Evolutionary conservation across 208 protist species (phyloP).

Genomic region (Trypanosoma melophagium): DNA sequence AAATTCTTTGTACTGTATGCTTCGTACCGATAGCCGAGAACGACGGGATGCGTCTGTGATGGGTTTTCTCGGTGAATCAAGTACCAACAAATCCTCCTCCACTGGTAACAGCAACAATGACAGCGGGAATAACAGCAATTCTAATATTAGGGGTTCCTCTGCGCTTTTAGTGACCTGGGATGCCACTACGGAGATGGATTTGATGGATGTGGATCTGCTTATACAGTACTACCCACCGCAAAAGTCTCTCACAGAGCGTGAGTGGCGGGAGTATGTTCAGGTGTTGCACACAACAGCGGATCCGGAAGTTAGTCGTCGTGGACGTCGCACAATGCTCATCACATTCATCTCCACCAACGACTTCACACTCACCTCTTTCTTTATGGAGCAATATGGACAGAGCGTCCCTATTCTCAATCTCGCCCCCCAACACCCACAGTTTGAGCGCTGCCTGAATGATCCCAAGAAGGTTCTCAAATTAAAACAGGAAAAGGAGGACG

Average conservation of each 20-base stretch:
- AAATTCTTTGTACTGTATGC: conserved; percentile 32
- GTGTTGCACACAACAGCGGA: conserved; percentile 74
- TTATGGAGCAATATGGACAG: conserved; percentile 69
- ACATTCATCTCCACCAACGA: conserved; percentile 56
- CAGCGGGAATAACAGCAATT: not conserved
- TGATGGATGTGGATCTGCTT: conserved; percentile 82
- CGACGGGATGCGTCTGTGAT: conserved; percentile 27
- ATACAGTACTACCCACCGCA: conserved; percentile 80
- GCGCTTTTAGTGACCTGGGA: conserved; percentile 59
- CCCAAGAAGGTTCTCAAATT: conserved; percentile 36
- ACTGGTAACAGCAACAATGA: not conserved
- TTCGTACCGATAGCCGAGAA: conserved; percentile 48
- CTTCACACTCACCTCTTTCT: conserved; percentile 67
- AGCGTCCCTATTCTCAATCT: conserved; percentile 72
- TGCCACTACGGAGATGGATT: conserved; percentile 58
- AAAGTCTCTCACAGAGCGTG: conserved; percentile 65
- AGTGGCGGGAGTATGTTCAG: conserved; percentile 73
- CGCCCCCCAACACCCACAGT: conserved; percentile 50
- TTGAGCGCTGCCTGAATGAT: conserved; percentile 30
- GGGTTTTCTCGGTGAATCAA: conserved; percentile 26
- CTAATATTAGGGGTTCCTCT: conserved; percentile 8
- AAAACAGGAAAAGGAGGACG: conserved; percentile 52
- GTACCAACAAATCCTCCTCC: not conserved
- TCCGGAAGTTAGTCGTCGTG: conserved; percentile 30
- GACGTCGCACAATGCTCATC: conserved; percentile 40